These are phyloP conservation scores for Rhynchospora pubera DNA, from an alignment of 176 grass and related monocot genomes.

Conservation along the genomic window DNA sequence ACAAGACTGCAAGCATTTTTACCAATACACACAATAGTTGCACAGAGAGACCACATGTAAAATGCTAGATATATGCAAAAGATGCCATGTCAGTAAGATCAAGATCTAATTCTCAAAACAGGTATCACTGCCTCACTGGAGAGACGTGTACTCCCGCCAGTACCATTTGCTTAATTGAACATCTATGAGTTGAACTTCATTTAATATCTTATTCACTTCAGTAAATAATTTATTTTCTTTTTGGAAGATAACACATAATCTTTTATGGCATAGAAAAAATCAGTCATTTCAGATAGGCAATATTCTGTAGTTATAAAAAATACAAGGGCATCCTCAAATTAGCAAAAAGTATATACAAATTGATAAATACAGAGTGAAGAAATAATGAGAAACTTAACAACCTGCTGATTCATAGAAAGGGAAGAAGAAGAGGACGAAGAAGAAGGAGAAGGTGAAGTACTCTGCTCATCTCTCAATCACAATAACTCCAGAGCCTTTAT, in stretches of 20 bases:
- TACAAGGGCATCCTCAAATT: background rate
- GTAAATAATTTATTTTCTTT: background rate
- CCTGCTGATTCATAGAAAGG: conserved; percentile 44
- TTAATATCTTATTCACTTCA: background rate
- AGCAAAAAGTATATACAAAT: background rate
- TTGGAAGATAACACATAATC: too few species aligned
- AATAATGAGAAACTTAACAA: conserved; percentile 6
- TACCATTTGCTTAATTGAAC: background rate
- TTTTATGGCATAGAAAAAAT: too few species aligned
- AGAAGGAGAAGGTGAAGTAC: conserved; percentile 25
- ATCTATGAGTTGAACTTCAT: background rate
- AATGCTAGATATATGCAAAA: background rate
- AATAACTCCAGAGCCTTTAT: conserved; percentile 80
- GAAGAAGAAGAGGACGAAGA: conserved; percentile 25
- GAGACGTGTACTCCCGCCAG: background rate
- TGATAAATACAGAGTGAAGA: background rate
- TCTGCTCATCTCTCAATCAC: conserved; percentile 48
- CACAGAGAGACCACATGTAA: background rate
- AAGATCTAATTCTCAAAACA: background rate
- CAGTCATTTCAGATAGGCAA: too few species aligned
- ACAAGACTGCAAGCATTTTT: background rate
- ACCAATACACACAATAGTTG: background rate
- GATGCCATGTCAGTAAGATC: background rate
- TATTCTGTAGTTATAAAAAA: too few species aligned
- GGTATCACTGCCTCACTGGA: background rate